Base-by-base conservation (phyloP, 352 stramenopile species). In the Phytopythium oedochilum region DNA sequence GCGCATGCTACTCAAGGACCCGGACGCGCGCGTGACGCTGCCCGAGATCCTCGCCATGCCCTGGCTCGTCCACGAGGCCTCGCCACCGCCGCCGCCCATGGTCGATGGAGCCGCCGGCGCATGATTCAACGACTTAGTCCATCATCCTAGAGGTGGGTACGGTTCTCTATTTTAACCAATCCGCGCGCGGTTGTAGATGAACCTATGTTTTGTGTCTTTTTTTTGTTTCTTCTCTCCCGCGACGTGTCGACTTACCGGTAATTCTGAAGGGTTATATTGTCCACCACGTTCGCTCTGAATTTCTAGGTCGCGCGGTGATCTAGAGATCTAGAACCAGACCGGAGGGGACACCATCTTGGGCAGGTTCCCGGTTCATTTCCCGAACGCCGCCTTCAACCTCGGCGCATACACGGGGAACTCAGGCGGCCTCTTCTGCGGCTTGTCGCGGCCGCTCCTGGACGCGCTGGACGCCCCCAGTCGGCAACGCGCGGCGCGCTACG, bases 1-100 rank as follows among this genome's bases (percentile, higher is more conserved):
- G 38, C 61, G 74, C 20, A 84, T 87, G 71, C 70, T 89, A 9
- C 72, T 76, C 31, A 86, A 73, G 42, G 43, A 75, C n/a, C 71
- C 74, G 25, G 46, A 51, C 32, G 60, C 60, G 45, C 62, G 76
- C 52, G 86, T 89, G 51, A 68, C 65, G 20, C 44, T 87, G 5
- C 42, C 51, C n/a, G 76, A 89, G 62, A 71, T 84, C 39, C 65
- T 89, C 23, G 71, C 68, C 46, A 52, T 75, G 29, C 20, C 60
- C n/a, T 89, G 78, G 76, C 61, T 89, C 17, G 74, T 65, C 31
- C 65, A 78, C 54, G 59, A 70, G 39, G 36, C 34, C 22, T 50
- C 61, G n/a, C 53, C 47, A 17, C 28, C 8, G 46, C 46, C 46
- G 17, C 18, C 46, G 15, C 23, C n/a, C n/a, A n/a, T n/a, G n/a